Conservation (phyloP, 2,329 filamentous ascomycete species). For the Hortaea sp. region DNA sequence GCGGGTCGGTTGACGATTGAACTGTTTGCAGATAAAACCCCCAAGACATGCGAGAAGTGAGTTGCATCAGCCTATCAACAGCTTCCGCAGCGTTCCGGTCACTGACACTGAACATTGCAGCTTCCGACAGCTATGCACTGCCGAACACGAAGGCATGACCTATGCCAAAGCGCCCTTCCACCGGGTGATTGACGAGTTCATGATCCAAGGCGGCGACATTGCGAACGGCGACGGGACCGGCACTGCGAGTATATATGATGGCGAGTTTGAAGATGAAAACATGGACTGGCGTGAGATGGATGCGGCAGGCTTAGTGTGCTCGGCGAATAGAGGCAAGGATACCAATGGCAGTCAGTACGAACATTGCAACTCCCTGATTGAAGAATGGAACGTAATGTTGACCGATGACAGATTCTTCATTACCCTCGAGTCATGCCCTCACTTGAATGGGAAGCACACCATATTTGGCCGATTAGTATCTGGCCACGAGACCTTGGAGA, state of each 20-base stretch:
- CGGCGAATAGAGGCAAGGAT: conserved; percentile 30
- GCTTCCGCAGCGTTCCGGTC: conserved; percentile 2
- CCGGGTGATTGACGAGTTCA: conserved; percentile 35
- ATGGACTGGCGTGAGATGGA: conserved; percentile 32
- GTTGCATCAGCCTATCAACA: conserved; percentile 1
- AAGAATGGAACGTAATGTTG: conserved; percentile 2
- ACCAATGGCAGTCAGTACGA: conserved; percentile 33
- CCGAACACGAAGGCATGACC: conserved; percentile 26
- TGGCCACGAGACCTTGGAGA: conserved; percentile 25
- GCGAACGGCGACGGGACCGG: conserved; percentile 32
- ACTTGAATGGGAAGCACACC: conserved; percentile 34
- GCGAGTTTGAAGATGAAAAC: conserved; percentile 33
- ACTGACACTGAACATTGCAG: conserved; percentile 18
- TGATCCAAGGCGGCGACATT: conserved; percentile 36
- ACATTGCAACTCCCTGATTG: background rate
- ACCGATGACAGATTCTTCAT: conserved; percentile 29
- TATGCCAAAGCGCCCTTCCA: conserved; percentile 31
- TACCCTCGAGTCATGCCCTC: conserved; percentile 29
- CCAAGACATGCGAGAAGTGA: conserved; percentile 38
- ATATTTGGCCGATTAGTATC: conserved; percentile 30
- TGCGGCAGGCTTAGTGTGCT: conserved; percentile 30
- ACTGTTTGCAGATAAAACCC: conserved; percentile 36
- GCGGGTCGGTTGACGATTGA: conserved; percentile 35
- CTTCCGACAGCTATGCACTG: conserved; percentile 36
- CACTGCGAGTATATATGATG: conserved; percentile 30